phyloP scores from a whole-genome alignment of 2,329 filamentous ascomycete genomes.

The Ascochyta rabiei region DNA sequence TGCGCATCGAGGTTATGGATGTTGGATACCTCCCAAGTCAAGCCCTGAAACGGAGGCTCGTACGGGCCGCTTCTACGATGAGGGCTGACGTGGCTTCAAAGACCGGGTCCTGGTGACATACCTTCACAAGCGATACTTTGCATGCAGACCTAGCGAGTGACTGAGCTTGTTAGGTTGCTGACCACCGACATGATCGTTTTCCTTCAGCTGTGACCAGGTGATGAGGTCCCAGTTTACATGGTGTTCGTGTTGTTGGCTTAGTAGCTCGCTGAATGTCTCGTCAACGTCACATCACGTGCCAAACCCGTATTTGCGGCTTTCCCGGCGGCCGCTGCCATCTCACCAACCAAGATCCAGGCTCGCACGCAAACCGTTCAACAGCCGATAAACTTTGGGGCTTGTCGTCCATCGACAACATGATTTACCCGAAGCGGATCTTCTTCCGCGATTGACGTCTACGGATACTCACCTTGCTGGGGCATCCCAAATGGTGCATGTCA shows the following conservation, averaged over 20 bases:
- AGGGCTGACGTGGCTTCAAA: conserved; percentile 11
- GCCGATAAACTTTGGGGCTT: conserved; percentile 18
- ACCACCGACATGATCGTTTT: background rate
- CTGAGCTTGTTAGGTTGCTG: background rate
- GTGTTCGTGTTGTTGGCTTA: background rate
- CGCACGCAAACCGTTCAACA: conserved; percentile 15
- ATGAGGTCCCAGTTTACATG: background rate
- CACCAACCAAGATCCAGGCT: conserved; percentile 8
- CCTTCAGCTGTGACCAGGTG: background rate
- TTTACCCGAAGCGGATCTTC: conserved; percentile 10
- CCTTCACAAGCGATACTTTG: background rate
- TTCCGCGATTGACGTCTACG: conserved; percentile 14
- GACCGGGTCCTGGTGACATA: background rate
- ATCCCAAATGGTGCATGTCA: background rate
- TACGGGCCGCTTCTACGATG: conserved; percentile 15
- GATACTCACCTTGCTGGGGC: conserved; percentile 11
- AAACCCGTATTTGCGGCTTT: conserved; percentile 1
- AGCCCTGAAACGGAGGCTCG: background rate
- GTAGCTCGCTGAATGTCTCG: background rate
- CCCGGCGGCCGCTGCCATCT: conserved; percentile 7
- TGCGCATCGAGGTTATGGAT: background rate
- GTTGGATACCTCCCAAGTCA: background rate
- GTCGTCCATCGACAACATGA: background rate
- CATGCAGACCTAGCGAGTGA: background rate
- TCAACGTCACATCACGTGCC: conserved; percentile 6